Evolutionary conservation across 2,329 filamentous ascomycete species (phyloP).

Genomic region (Colletotrichum zoysiae): DNA sequence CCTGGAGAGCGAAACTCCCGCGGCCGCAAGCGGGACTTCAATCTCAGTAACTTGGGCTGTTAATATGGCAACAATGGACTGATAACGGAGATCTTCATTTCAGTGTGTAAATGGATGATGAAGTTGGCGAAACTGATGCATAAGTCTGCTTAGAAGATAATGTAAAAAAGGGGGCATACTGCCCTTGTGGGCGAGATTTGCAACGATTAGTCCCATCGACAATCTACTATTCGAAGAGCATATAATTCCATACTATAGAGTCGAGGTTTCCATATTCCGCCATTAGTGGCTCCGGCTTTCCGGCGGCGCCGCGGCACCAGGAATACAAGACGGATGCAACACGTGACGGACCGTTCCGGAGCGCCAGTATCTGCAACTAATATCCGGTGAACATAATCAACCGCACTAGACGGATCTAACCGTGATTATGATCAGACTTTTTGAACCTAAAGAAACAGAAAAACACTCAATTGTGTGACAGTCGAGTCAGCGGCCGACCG

Average conservation of each 20-base stretch:
- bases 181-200: no score
- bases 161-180: background rate
- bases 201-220: background rate
- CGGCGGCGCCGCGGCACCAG: no score
- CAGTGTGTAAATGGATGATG: background rate
- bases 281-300: background rate
- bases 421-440: background rate
- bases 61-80: background rate
- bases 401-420: background rate
- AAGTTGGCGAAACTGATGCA: background rate
- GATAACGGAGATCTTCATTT: background rate
- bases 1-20: no score
- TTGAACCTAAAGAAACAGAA: background rate
- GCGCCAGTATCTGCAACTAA: no score
- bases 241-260: background rate
- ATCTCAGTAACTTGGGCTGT: no score
- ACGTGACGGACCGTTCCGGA: background rate
- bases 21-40: no score
- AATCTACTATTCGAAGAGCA: background rate
- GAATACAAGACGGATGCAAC: no score
- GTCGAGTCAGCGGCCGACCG: no score
- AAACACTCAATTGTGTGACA: background rate
- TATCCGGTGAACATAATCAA: background rate
- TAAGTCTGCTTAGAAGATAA: background rate
- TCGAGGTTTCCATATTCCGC: background rate